Conservation (phyloP, 257 asterid genomes). For the Rauvolfia tetraphylla region DNA sequence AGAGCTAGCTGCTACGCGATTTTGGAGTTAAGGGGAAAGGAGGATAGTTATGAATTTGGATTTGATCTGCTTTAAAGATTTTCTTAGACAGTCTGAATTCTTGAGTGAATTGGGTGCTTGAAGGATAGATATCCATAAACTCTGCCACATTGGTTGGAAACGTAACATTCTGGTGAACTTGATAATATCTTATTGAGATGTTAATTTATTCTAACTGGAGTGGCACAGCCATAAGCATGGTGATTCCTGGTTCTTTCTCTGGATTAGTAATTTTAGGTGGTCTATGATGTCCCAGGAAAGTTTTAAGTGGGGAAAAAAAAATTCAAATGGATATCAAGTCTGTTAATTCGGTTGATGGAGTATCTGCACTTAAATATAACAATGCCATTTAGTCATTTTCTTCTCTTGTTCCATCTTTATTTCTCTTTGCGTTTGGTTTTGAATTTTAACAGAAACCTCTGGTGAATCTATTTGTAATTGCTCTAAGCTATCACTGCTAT, state of each 20-base stretch:
- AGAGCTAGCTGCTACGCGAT: background rate
- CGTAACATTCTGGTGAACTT: background rate
- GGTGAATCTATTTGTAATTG: background rate
- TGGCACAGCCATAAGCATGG: background rate
- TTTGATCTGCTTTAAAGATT: background rate
- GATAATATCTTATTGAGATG: background rate
- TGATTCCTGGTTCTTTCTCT: background rate
- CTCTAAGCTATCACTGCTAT: background rate
- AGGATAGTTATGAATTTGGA: background rate
- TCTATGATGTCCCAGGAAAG: background rate
- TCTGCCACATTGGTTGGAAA: background rate
- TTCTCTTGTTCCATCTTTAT: background rate
- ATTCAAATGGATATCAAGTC: background rate
- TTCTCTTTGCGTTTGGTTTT: background rate
- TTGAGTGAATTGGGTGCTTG: background rate
- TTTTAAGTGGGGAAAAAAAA: background rate
- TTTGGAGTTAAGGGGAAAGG: background rate
- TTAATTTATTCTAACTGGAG: background rate
- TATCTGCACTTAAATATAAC: background rate
- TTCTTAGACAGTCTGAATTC: background rate
- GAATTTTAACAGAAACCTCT: background rate
- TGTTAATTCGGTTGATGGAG: background rate
- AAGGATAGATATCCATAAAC: background rate
- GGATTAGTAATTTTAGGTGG: background rate
- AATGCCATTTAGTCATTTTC: background rate